These are phyloP conservation scores for Amanita jacksonii DNA, from an alignment of 768 basidiomycete genomes.

Conservation along the genomic window DNA sequence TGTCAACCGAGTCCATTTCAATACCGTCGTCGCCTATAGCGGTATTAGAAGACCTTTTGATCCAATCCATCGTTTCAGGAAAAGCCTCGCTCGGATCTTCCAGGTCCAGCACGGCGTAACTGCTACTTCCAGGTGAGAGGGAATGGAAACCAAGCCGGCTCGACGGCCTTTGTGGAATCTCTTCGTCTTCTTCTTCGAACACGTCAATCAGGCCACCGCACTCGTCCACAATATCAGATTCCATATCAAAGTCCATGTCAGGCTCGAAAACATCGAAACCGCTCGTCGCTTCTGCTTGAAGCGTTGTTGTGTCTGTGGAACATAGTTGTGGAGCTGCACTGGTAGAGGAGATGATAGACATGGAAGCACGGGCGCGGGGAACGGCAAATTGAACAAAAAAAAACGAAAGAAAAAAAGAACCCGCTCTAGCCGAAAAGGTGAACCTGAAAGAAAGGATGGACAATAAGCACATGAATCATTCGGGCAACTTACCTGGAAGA, in stretches of 20 bases:
- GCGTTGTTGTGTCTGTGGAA: no score
- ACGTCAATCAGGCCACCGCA: constrained; percentile 6
- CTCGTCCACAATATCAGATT: constrained; percentile 18
- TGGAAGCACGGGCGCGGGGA: no score
- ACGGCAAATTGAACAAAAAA: no score
- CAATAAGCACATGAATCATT: no score
- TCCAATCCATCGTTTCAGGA: not conserved
- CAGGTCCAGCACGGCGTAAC: not conserved
- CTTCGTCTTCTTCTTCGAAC: constrained; percentile 15
- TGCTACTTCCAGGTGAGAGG: constrained; percentile 16
- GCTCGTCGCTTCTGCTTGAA: no score
- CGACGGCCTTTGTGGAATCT: constrained; percentile 34
- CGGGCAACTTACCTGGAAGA: no score
- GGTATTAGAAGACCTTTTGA: not conserved
- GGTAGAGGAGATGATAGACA: no score
- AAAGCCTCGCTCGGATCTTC: constrained; percentile 5
- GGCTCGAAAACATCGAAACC: not conserved
- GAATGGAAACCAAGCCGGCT: constrained; percentile 41
- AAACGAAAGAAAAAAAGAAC: no score
- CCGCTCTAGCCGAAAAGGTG: no score
- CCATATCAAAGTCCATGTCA: constrained; percentile 9
- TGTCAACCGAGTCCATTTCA: constrained; percentile 2
- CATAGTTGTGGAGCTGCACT: no score
- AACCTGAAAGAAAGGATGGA: no score
- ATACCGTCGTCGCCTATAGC: no score